Percentiles rank a stretch among this genome's conserved stretches.
phyloP scores from a whole-genome alignment of 2,329 filamentous ascomycete genomes.

The Monosporascus sp. region DNA sequence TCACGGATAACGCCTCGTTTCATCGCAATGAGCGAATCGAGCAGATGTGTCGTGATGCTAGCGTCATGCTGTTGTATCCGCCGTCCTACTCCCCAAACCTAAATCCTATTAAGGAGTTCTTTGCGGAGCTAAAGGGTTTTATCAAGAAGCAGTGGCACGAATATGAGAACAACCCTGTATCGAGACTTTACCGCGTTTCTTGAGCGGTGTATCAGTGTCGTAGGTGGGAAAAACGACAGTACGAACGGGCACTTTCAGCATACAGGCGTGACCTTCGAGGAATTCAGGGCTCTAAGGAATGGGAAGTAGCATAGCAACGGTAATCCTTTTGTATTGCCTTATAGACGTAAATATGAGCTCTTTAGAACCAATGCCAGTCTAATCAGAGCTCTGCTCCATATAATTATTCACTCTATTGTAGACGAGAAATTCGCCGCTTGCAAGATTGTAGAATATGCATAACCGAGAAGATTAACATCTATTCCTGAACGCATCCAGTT shows the following conservation, averaged over 20 bases:
- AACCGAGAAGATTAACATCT: no score
- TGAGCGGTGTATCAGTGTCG: constrained; percentile 17
- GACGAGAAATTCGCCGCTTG: no score
- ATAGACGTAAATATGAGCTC: no score
- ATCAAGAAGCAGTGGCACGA: constrained; percentile 2
- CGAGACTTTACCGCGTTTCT: constrained; percentile 18
- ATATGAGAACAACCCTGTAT: constrained; percentile 1
- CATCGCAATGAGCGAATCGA: constrained; percentile 17
- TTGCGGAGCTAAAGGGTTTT: constrained; percentile 6
- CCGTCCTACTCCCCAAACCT: constrained; percentile 3
- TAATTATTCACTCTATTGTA: no score
- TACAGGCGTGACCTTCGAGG: constrained; percentile 12
- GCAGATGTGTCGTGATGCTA: constrained; percentile 17
- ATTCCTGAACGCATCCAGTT: no score
- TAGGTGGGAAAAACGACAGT: constrained; percentile 13
- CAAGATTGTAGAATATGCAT: no score
- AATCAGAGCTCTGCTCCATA: no score
- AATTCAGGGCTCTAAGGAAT: no score
- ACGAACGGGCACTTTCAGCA: constrained; percentile 17
- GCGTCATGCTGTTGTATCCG: constrained; percentile 5
- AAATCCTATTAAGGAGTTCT: constrained; percentile 6
- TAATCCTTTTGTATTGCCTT: no score
- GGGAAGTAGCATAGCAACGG: no score
- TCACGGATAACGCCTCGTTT: constrained; percentile 27
- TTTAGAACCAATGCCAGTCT: no score